phyloP scores from a whole-genome alignment of 768 basidiomycete species.

The Pleurotus pulmonarius region DNA sequence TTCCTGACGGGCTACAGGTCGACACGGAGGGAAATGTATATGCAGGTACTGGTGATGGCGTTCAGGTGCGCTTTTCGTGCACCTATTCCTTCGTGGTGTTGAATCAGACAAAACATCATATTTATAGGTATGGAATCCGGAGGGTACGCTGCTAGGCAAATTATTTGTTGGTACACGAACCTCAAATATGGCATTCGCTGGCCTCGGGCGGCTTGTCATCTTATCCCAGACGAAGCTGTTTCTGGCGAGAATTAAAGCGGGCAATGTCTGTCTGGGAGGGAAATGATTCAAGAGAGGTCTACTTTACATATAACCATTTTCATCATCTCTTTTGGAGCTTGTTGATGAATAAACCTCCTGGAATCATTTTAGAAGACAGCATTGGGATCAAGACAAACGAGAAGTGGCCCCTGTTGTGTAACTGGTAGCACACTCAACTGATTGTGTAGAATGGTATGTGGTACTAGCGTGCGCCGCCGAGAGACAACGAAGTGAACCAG shows the following conservation, averaged over 20 bases:
- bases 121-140: slow-evolving; percentile 7
- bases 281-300: not conserved
- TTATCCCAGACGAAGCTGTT: slow-evolving; percentile 45
- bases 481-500: too few species aligned
- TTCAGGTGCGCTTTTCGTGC: slow-evolving; percentile 37
- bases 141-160: slow-evolving; percentile 60
- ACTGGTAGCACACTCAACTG: too few species aligned
- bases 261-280: slow-evolving; percentile 5
- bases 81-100: not conserved
- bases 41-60: slow-evolving; percentile 63
- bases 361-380: too few species aligned
- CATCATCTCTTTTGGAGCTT: too few species aligned
- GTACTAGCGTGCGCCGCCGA: too few species aligned
- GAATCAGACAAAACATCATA: too few species aligned
- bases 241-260: slow-evolving; percentile 40
- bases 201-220: slow-evolving; percentile 36
- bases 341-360: too few species aligned
- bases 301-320: too few species aligned
- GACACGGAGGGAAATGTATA: slow-evolving; percentile 66
- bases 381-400: too few species aligned
- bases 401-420: too few species aligned
- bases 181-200: slow-evolving; percentile 45
- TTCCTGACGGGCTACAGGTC: slow-evolving; percentile 65
- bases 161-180: slow-evolving; percentile 48
- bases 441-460: too few species aligned